These are phyloP conservation scores for Candida michaelii DNA, from an alignment of 805 yeast genomes.

Conservation along the genomic window DNA sequence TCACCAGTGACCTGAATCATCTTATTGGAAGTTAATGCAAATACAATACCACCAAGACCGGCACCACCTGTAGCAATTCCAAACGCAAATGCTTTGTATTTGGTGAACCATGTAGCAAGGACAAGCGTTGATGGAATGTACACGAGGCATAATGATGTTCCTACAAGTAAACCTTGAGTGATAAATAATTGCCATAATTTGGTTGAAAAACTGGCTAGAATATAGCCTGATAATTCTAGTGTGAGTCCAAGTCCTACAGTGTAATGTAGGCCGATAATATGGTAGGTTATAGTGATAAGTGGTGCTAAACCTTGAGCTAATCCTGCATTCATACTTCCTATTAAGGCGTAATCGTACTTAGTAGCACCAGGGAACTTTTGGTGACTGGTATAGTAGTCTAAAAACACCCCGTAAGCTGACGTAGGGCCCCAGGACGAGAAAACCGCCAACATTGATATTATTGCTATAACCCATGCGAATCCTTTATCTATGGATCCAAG, in stretches of 20 bases:
- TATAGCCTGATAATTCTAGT: conserved; percentile 43
- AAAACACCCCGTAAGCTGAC: conserved; percentile 58
- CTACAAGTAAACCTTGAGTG: conserved; percentile 53
- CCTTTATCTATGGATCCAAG: no score
- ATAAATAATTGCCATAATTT: conserved; percentile 51
- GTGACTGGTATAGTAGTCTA: conserved; percentile 45
- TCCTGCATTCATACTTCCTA: conserved; percentile 50
- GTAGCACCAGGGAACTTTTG: conserved; percentile 41
- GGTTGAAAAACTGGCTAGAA: conserved; percentile 52
- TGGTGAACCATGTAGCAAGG: conserved; percentile 50
- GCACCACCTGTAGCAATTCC: conserved; percentile 51
- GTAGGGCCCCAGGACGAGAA: conserved; percentile 59
- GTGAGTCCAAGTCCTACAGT: conserved; percentile 48
- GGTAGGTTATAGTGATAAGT: conserved; percentile 45
- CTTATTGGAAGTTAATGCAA: conserved; percentile 42
- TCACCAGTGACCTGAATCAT: conserved; percentile 42
- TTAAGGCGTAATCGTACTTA: conserved; percentile 48
- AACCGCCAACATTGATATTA: conserved; percentile 46
- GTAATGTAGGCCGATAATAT: conserved; percentile 48
- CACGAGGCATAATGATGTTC: conserved; percentile 46
- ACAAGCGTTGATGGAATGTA: conserved; percentile 46
- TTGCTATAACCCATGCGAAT: conserved; percentile 51
- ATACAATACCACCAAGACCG: conserved; percentile 53
- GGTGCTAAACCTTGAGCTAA: conserved; percentile 62
- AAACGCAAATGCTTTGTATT: conserved; percentile 44